These are phyloP conservation scores for Cryptococcus sp. DNA, from an alignment of 1,284 basidiomycete genomes.

Conservation along the genomic window DNA sequence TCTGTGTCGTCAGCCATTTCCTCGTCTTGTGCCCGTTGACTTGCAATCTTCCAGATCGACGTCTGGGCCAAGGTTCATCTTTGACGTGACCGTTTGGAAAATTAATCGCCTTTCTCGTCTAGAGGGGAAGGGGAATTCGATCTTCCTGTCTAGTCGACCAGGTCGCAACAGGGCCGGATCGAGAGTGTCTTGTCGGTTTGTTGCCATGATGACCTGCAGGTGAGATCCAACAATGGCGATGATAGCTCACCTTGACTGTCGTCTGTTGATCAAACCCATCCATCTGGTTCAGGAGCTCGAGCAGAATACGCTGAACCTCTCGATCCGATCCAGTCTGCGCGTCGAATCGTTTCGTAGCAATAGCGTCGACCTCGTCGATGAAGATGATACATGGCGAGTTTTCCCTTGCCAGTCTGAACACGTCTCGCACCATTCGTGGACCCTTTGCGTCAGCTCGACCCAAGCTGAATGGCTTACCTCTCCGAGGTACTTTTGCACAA, in stretches of 20 bases:
- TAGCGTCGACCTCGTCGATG: slow-evolving; percentile 99
- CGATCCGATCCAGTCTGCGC: slow-evolving; percentile 98
- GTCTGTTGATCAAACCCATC: slow-evolving; percentile 99
- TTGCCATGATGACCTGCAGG: slow-evolving; percentile 93
- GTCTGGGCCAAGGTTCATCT: slow-evolving; percentile 98
- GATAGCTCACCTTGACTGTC: slow-evolving; percentile 82
- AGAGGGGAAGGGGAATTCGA: slow-evolving; percentile 94
- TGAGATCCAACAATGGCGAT: not conserved
- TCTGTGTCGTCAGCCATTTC: slow-evolving; percentile 52
- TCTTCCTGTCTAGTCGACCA: slow-evolving; percentile 96
- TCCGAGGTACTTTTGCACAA: slow-evolving; percentile 98
- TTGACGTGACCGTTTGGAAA: slow-evolving; percentile 94
- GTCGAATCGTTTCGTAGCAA: slow-evolving; percentile 99
- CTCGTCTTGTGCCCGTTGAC: slow-evolving; percentile 34
- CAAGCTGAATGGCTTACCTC: slow-evolving; percentile 52
- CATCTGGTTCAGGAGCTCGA: slow-evolving; percentile 99
- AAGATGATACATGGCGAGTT: slow-evolving; percentile 99
- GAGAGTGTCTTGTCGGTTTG: slow-evolving; percentile 90
- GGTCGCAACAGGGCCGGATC: slow-evolving; percentile 96
- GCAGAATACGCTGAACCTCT: slow-evolving; percentile 96
- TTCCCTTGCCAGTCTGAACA: slow-evolving; percentile 94
- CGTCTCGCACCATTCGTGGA: slow-evolving; percentile 98
- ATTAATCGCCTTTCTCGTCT: slow-evolving; percentile 93
- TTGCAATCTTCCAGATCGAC: slow-evolving; percentile 97
- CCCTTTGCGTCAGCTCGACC: slow-evolving; percentile 50